Base-by-base conservation (phyloP, 192 early-diverging fungal species). In the Obelidium mucronatum region DNA sequence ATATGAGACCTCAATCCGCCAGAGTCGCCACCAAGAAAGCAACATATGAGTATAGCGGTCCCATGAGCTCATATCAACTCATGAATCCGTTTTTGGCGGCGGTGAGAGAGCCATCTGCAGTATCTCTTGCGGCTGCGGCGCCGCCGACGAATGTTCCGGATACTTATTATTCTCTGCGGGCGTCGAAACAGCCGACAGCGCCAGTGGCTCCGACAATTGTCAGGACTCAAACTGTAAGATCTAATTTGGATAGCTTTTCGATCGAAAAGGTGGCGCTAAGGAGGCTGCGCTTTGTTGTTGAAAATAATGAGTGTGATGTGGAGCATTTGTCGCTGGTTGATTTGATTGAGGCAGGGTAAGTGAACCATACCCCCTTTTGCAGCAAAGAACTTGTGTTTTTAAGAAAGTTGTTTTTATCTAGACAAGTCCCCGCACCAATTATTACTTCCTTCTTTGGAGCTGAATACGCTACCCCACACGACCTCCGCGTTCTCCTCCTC, bases 261-360 rank as follows among this genome's bases (percentile, higher is more conserved):
- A 84, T 84, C 42, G 83, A 84, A 63, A 81, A 82, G 68, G 81
- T 85, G 63, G 84, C 84, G 5, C 64, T 85, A 17, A 61, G 84
- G 31, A 40, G 84, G 19, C 64, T 85, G 26, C n/a, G 84, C 2
- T 83, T 79, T 51, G 81, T 85, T 17, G 79, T 85, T 15, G 84
- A 85, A 53, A 76, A 75, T 54, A 78, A 80, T 35, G 67, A 81
- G 31, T 78, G 79, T 13, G 78, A 83, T 33, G 79, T 71, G 8
- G 79, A 81, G 19, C 84, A 85, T 53, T 60, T 85, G 11, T 73
- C 81, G 6, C 64, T 85, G 39, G 65, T 85, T 2, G 78, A 85
- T 40, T 76, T 85, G 35, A 68, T 85, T 11, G 79, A 83, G 44
- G 66, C 81, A 36, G 76, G 83, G 83, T 83, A 73, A 19, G 66